Percentiles rank a stretch among this genome's conserved stretches.
phyloP scores from a whole-genome alignment of 2,329 filamentous ascomycete genomes.

The Claviceps sp. region DNA sequence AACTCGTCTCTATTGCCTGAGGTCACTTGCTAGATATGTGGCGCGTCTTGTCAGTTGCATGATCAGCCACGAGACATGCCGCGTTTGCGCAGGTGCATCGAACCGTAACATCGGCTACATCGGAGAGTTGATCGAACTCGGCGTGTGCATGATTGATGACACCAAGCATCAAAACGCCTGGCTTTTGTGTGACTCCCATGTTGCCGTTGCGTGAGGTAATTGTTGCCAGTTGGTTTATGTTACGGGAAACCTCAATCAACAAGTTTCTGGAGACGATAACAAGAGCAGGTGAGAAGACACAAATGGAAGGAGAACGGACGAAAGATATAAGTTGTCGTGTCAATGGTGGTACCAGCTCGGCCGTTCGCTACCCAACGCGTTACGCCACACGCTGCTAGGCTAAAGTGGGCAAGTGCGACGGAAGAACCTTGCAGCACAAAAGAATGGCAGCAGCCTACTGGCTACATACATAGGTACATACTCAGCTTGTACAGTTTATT shows the following conservation, averaged over 20 bases:
- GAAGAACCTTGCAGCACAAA: not conserved
- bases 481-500: too few relatives aligned
- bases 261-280: not conserved
- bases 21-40: conserved; percentile 6
- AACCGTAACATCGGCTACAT: conserved; percentile 8
- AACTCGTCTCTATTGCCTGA: conserved; percentile 9
- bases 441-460: too few relatives aligned
- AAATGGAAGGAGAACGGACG: not conserved
- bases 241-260: not conserved
- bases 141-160: conserved; percentile 8
- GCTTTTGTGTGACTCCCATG: conserved; percentile 1
- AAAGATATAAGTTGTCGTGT: not conserved
- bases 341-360: not conserved
- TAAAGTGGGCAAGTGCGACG: not conserved
- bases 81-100: not conserved
- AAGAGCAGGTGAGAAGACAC: not conserved
- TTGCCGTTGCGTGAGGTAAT: not conserved
- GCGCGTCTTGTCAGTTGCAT: not conserved
- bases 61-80: not conserved
- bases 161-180: conserved; percentile 11
- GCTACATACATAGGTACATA: too few relatives aligned
- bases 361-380: not conserved
- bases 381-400: not conserved
- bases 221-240: not conserved
- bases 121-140: conserved; percentile 9